A percentile compares a stretch with the other conserved stretches of the same genome.
phyloP scores from a whole-genome alignment of 441 rosid genomes.

The Gossypium lobatum region DNA sequence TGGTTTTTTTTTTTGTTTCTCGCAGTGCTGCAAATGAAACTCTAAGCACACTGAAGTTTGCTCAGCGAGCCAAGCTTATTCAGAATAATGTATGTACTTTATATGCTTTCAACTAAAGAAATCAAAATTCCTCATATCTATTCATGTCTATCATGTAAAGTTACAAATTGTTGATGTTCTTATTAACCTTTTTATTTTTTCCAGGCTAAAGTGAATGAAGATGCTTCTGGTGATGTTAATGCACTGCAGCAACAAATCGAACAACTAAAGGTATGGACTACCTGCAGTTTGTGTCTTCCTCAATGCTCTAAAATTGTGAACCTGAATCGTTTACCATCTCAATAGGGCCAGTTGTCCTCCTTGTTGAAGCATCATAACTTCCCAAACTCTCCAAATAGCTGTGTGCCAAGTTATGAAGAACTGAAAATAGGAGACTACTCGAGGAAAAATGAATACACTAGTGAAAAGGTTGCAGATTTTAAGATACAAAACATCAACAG shows the following conservation, averaged over 20 bases:
- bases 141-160: constrained; percentile 8
- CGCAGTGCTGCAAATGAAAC: constrained; percentile 89
- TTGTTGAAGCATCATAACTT: constrained; percentile 45
- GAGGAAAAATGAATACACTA: constrained; percentile 22
- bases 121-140: neutral
- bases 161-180: constrained; percentile 5
- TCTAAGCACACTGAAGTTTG: constrained; percentile 89
- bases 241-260: constrained; percentile 82
- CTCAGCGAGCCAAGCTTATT: constrained; percentile 95
- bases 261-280: constrained; percentile 54
- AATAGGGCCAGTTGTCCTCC: constrained; percentile 70
- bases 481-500: constrained; percentile 24
- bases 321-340: constrained; percentile 19
- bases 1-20: constrained; percentile 17
- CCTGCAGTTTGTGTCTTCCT: constrained; percentile 11
- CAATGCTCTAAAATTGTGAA: constrained; percentile 13
- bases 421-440: constrained; percentile 23
- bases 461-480: constrained; percentile 28
- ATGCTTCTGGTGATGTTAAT: constrained; percentile 83
- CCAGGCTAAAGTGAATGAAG: constrained; percentile 93
- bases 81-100: constrained; percentile 66
- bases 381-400: constrained; percentile 31
- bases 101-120: constrained; percentile 8
- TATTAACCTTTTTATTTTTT: constrained; percentile 20
- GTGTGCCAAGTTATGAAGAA: constrained; percentile 37